Evolutionary conservation across 2,329 filamentous ascomycete genomes (phyloP).

Genomic region (Trichoderma sp.): DNA sequence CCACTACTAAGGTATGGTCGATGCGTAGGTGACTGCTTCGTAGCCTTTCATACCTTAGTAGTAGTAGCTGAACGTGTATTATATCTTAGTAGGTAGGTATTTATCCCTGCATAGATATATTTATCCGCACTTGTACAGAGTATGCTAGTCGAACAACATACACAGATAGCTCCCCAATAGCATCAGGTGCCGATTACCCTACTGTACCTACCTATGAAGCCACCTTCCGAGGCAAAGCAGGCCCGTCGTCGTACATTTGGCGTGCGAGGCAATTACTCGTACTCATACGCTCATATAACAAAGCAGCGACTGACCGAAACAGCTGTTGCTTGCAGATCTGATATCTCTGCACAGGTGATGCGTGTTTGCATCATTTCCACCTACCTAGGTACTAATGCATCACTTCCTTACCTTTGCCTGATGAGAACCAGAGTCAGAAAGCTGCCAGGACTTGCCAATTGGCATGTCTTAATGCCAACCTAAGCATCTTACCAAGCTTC

Average conservation of each 20-base stretch:
- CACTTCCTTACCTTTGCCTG: background rate
- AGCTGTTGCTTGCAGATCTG: slow-evolving; percentile 5
- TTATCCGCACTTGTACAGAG: background rate
- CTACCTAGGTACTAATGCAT: background rate
- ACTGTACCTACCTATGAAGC: background rate
- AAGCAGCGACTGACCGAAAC: background rate
- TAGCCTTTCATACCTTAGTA: no score
- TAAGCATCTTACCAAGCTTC: background rate
- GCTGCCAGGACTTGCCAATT: background rate
- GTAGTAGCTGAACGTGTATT: background rate
- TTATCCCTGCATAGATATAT: background rate
- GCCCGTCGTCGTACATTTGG: background rate
- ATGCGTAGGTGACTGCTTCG: no score
- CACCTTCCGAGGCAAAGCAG: background rate
- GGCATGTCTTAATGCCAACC: background rate
- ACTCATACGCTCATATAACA: no score
- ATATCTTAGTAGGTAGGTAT: no score
- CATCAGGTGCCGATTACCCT: background rate
- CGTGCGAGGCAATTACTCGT: background rate
- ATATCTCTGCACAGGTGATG: background rate
- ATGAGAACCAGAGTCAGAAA: background rate
- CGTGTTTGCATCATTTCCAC: background rate
- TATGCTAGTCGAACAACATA: background rate
- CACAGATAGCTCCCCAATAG: background rate
- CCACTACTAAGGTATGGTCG: no score